phyloP scores from a whole-genome alignment of 345 rosid species.

The Nephelium lappaceum region DNA sequence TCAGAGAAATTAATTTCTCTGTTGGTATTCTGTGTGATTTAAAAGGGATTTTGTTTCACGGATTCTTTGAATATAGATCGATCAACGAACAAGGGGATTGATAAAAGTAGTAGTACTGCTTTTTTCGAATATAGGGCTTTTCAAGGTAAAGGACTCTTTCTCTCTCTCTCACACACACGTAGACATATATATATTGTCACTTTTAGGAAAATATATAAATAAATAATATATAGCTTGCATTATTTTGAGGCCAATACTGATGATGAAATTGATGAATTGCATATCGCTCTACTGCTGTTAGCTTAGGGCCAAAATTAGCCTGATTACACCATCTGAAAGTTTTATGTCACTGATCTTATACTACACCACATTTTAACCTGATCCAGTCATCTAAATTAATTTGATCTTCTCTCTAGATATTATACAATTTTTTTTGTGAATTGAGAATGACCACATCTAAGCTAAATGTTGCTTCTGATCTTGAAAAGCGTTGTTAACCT shows the following conservation, averaged over 20 bases:
- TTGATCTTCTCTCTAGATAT: background rate
- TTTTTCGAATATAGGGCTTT: background rate
- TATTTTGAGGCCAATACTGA: background rate
- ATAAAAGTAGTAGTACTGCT: background rate
- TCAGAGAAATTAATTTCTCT: background rate
- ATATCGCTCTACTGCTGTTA: background rate
- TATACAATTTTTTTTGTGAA: too few relatives aligned
- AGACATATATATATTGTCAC: background rate
- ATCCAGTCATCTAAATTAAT: background rate
- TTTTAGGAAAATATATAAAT: background rate
- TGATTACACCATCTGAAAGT: background rate
- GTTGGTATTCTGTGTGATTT: background rate
- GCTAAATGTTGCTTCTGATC: background rate
- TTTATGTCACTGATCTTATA: background rate
- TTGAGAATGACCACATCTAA: background rate
- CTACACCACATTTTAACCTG: background rate
- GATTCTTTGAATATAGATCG: background rate
- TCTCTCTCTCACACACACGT: background rate
- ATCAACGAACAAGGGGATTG: background rate
- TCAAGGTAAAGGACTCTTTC: background rate
- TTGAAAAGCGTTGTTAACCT: background rate
- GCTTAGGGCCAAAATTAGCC: background rate
- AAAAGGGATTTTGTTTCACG: constrained; percentile 5
- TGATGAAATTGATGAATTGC: background rate
- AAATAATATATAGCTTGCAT: background rate